A percentile compares a stretch with the other conserved stretches of the same genome.
Evolutionary conservation across 2,329 filamentous ascomycete genomes (phyloP).

Genomic region (Didymella sp.): DNA sequence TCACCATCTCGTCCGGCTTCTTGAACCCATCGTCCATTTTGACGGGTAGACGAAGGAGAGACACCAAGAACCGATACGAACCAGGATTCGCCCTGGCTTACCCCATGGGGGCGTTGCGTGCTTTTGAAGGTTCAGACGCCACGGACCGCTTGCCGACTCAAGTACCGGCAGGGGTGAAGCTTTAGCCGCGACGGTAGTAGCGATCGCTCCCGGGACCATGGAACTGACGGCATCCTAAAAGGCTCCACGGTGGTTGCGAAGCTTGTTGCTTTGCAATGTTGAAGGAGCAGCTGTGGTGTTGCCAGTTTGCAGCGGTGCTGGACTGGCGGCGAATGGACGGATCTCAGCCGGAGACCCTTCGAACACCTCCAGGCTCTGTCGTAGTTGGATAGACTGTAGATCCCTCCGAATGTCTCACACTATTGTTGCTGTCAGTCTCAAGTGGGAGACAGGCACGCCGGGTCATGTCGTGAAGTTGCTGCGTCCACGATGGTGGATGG

Average conservation of each 20-base stretch:
- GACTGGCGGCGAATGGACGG: background rate
- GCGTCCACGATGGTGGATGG: background rate
- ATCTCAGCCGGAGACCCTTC: background rate
- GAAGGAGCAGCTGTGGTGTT: background rate
- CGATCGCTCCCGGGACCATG: background rate
- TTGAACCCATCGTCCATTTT: conserved; percentile 23
- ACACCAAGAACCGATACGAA: background rate
- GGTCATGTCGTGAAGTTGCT: background rate
- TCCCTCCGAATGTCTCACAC: background rate
- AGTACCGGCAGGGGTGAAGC: conserved; percentile 6
- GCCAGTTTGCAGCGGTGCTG: background rate
- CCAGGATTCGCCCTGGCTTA: conserved; percentile 1
- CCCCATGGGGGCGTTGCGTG: conserved; percentile 11
- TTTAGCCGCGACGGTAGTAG: conserved; percentile 14
- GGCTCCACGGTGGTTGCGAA: background rate
- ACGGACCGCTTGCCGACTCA: conserved; percentile 14
- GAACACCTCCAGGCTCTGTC: background rate
- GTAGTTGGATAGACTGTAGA: background rate
- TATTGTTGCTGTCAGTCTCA: background rate
- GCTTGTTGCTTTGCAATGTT: background rate
- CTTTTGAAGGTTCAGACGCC: conserved; percentile 16
- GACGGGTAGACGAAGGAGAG: background rate
- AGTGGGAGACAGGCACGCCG: background rate
- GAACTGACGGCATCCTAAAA: background rate
- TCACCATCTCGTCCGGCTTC: conserved; percentile 9